Percentiles rank a stretch among this genome's conserved stretches.
These are phyloP conservation scores for Ceratobasidium sp. DNA, from an alignment of 1,284 basidiomycete genomes.

Conservation along the genomic window DNA sequence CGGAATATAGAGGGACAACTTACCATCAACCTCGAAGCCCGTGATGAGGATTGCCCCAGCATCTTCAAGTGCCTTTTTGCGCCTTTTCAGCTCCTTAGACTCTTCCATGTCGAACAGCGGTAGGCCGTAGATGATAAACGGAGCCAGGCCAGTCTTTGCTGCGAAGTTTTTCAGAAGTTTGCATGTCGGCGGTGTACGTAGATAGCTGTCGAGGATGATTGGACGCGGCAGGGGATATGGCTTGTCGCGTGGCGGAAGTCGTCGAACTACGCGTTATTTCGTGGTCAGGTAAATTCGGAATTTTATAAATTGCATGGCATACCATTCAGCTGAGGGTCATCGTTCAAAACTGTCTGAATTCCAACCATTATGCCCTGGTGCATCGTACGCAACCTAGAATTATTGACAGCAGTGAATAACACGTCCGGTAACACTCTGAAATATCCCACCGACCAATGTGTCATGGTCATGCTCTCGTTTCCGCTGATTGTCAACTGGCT, in stretches of 20 bases:
- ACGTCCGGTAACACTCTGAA: not conserved
- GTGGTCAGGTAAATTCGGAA: conserved; percentile 12
- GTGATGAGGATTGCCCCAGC: conserved; percentile 69
- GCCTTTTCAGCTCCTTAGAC: conserved; percentile 57
- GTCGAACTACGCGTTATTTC: conserved; percentile 64
- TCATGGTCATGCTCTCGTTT: conserved; percentile 91
- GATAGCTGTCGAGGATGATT: conserved; percentile 82
- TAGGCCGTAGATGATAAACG: conserved; percentile 77
- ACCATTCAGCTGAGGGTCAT: conserved; percentile 95
- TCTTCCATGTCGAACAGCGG: conserved; percentile 53
- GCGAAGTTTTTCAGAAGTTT: conserved; percentile 81
- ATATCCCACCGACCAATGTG: conserved; percentile 76
- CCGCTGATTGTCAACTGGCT: conserved; percentile 87
- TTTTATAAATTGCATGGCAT: conserved; percentile 53
- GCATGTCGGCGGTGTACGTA: conserved; percentile 76
- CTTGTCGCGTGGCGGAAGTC: conserved; percentile 63
- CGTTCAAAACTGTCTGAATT: conserved; percentile 89
- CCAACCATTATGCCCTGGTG: conserved; percentile 95
- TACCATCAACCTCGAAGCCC: conserved; percentile 52
- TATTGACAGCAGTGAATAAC: conserved; percentile 25
- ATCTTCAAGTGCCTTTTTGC: conserved; percentile 62
- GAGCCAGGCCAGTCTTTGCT: conserved; percentile 72
- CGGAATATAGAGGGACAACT: conserved; percentile 44
- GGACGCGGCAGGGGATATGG: conserved; percentile 76
- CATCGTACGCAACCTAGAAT: conserved; percentile 82